A percentile compares a stretch with the other conserved stretches of the same genome.
Conservation (phyloP, 2,329 filamentous ascomycete genomes). For the Verticillium isaacii region DNA sequence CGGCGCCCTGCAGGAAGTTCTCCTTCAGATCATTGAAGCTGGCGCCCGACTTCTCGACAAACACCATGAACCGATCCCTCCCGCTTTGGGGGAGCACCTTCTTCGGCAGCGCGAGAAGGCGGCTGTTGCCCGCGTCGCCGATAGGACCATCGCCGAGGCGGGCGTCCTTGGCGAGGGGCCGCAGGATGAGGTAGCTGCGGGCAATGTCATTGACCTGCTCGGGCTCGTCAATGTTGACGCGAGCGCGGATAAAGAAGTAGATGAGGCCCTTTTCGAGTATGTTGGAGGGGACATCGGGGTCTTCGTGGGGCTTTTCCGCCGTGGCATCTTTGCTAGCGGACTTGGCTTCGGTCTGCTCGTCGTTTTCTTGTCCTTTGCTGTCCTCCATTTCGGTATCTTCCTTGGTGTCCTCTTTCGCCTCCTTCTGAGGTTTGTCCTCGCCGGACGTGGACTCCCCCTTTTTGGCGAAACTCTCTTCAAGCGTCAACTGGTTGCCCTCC, state of each 20-base stretch:
- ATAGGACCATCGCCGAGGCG: conserved; percentile 52
- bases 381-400: background rate
- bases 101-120: conserved; percentile 76
- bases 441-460: background rate
- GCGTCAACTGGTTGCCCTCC: conserved; percentile 4
- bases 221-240: conserved; percentile 69
- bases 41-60: conserved; percentile 70
- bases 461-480: conserved; percentile 9
- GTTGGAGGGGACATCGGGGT: conserved; percentile 22
- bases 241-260: conserved; percentile 83
- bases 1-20: conserved; percentile 59
- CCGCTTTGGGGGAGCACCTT: conserved; percentile 71
- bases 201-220: conserved; percentile 67
- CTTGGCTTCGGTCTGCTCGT: background rate
- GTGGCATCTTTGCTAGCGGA: background rate
- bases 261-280: conserved; percentile 85
- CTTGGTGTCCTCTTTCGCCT: background rate
- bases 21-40: conserved; percentile 68
- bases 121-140: conserved; percentile 53
- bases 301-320: conserved; percentile 9
- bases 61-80: conserved; percentile 70
- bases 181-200: conserved; percentile 74
- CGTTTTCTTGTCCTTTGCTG: background rate
- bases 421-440: background rate
- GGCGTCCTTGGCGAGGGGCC: conserved; percentile 66